Percentiles rank a stretch among this genome's conserved stretches.
These are phyloP conservation scores for Aureobasidium sp. DNA, from an alignment of 2,329 filamentous ascomycete species.

Conservation along the genomic window DNA sequence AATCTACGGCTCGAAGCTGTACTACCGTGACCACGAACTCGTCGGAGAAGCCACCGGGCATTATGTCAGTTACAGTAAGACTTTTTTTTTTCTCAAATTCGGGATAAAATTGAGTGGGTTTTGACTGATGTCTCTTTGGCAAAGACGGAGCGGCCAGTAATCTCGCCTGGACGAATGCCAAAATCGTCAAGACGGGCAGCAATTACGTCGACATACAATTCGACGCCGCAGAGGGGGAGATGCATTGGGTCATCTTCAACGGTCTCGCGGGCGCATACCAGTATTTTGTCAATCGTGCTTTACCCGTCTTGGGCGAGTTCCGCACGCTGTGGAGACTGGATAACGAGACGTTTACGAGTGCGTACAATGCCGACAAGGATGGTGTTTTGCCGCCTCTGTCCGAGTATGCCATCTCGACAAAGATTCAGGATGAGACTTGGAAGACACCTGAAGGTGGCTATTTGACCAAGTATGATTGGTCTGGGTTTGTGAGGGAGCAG, in stretches of 20 bases:
- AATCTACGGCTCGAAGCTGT: conserved; percentile 36
- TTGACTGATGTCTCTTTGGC: background rate
- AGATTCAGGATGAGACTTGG: conserved; percentile 51
- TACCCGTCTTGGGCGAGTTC: conserved; percentile 45
- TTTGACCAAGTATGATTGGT: conserved; percentile 49
- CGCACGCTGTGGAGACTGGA: conserved; percentile 46
- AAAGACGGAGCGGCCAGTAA: conserved; percentile 43
- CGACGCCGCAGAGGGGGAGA: conserved; percentile 41
- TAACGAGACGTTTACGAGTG: conserved; percentile 43
- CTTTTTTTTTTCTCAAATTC: too few relatives aligned
- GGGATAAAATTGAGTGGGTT: too few relatives aligned
- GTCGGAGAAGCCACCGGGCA: conserved; percentile 37
- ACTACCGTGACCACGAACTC: conserved; percentile 37
- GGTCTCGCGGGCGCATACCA: conserved; percentile 48
- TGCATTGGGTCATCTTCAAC: conserved; percentile 48
- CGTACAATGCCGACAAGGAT: conserved; percentile 41
- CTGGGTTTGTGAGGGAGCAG: conserved; percentile 34
- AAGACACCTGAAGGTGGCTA: conserved; percentile 41
- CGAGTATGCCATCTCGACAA: conserved; percentile 40
- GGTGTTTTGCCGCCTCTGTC: conserved; percentile 39
- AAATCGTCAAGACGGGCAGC: conserved; percentile 34
- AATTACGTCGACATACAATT: conserved; percentile 46
- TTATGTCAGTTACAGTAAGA: conserved; percentile 41
- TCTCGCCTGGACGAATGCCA: conserved; percentile 43
- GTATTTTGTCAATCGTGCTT: conserved; percentile 46